Evolutionary conservation across 805 yeast genomes (phyloP).

Genomic region (Candida verbasci): DNA sequence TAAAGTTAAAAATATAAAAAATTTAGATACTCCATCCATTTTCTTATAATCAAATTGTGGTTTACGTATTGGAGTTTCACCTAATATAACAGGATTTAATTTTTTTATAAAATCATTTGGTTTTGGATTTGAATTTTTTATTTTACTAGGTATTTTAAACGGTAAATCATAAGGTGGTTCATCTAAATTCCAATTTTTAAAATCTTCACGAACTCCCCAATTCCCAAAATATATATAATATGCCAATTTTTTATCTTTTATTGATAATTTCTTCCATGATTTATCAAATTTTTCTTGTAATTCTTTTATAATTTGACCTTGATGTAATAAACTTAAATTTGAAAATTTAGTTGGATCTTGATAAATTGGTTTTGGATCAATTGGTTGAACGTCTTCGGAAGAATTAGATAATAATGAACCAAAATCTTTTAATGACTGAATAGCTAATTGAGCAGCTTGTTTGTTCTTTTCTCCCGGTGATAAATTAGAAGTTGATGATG

Average conservation of each 20-base stretch:
- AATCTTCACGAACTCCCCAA: conserved; percentile 64
- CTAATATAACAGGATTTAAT: conserved; percentile 37
- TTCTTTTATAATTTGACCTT: conserved; percentile 54
- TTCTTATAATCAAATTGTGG: conserved; percentile 44
- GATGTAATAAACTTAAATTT: conserved; percentile 42
- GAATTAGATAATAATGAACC: conserved; percentile 31
- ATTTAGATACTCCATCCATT: conserved; percentile 55
- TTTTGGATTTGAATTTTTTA: conserved; percentile 20
- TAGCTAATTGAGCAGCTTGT: conserved; percentile 37
- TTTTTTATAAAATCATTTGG: conserved; percentile 22
- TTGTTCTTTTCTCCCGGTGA: conserved; percentile 14
- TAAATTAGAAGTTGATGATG: conserved; percentile 8
- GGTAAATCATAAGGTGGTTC: conserved; percentile 59
- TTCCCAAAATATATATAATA: conserved; percentile 66
- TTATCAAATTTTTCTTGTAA: conserved; percentile 46
- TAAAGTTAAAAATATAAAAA: conserved; percentile 46
- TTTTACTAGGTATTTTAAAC: conserved; percentile 40
- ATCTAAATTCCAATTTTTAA: conserved; percentile 38
- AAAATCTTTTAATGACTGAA: conserved; percentile 37
- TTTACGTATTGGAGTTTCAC: conserved; percentile 41
- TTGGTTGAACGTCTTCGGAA: conserved; percentile 42
- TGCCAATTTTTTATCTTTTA: conserved; percentile 49
- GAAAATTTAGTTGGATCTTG: conserved; percentile 32
- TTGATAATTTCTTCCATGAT: conserved; percentile 51
- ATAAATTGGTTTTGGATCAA: conserved; percentile 41